phyloP scores from a whole-genome alignment of 23 red algal genomes.

The Gracilaria caudata region DNA sequence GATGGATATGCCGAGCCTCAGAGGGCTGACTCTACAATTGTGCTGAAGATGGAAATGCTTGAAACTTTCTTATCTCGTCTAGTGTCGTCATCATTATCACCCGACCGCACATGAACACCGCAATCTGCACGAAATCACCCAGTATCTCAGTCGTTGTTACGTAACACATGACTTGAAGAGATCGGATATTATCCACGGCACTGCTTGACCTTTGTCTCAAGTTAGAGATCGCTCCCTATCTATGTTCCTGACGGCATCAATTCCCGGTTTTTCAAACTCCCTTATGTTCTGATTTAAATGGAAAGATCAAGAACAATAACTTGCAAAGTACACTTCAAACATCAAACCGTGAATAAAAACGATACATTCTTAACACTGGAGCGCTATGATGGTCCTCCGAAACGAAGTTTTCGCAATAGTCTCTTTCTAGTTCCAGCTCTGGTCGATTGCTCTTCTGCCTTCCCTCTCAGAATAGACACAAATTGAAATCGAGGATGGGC shows the following conservation, averaged over 20 bases:
- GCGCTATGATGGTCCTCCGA: conserved; percentile 19
- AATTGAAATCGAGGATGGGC: conserved; percentile 47
- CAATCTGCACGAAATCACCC: conserved; percentile 38
- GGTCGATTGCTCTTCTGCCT: conserved; percentile 3
- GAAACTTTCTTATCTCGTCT: conserved; percentile 65
- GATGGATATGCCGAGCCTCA: conserved; percentile 59
- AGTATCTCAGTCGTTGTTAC: conserved; percentile 27
- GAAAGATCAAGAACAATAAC: background rate
- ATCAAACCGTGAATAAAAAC: background rate
- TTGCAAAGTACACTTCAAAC: background rate
- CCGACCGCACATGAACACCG: conserved; percentile 28
- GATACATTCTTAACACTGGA: background rate
- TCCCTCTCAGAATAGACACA: conserved; percentile 40
- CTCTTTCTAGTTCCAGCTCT: conserved; percentile 17
- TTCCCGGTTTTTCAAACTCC: background rate
- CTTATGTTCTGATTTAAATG: background rate
- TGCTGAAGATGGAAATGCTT: conserved; percentile 66
- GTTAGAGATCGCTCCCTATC: background rate
- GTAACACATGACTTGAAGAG: conserved; percentile 34
- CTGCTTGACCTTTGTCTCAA: background rate
- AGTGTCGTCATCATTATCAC: conserved; percentile 42
- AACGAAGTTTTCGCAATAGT: conserved; percentile 24
- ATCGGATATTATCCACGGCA: background rate
- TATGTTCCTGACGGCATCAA: background rate
- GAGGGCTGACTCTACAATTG: conserved; percentile 66